A percentile compares a stretch with the other conserved stretches of the same genome.
Conservation (phyloP, 1,284 basidiomycete genomes). For the Trametes hirsuta region DNA sequence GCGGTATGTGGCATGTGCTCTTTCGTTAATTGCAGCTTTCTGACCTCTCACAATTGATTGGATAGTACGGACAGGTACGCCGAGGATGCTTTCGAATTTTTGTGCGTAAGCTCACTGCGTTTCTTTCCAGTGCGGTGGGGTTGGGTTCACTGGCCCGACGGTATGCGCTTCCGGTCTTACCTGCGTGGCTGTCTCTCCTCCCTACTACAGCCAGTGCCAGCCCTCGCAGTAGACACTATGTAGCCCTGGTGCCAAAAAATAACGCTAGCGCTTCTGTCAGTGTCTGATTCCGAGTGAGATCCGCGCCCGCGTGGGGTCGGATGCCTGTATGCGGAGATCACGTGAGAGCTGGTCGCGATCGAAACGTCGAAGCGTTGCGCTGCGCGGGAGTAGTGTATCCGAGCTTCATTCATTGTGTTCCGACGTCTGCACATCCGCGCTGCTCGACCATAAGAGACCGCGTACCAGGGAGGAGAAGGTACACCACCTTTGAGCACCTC, state of each 20-base stretch:
- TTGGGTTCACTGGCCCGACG: conserved; percentile 32
- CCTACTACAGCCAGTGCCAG: conserved; percentile 28
- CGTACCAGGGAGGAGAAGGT: not conserved
- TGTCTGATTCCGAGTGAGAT: not conserved
- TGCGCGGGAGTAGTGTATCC: not conserved
- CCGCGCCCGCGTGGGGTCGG: not conserved
- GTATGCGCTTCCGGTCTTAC: conserved; percentile 17
- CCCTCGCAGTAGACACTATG: conserved; percentile 4
- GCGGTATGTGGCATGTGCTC: conserved; percentile 26
- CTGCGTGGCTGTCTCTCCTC: conserved; percentile 23
- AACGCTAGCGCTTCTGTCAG: no score
- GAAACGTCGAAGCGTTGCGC: conserved; percentile 7
- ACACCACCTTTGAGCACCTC: not conserved
- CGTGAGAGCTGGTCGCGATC: conserved; percentile 10
- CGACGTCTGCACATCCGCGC: not conserved
- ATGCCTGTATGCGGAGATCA: not conserved
- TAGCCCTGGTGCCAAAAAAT: not conserved
- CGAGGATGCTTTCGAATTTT: not conserved
- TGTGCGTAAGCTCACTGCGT: not conserved
- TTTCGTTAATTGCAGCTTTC: not conserved
- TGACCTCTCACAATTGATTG: not conserved
- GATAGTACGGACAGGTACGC: conserved; percentile 30
- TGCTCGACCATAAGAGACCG: not conserved
- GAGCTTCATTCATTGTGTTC: not conserved
- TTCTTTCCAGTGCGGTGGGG: conserved; percentile 28